These are phyloP conservation scores for Taphrina confusa DNA, from an alignment of 1,139 yeast genomes.

Conservation along the genomic window DNA sequence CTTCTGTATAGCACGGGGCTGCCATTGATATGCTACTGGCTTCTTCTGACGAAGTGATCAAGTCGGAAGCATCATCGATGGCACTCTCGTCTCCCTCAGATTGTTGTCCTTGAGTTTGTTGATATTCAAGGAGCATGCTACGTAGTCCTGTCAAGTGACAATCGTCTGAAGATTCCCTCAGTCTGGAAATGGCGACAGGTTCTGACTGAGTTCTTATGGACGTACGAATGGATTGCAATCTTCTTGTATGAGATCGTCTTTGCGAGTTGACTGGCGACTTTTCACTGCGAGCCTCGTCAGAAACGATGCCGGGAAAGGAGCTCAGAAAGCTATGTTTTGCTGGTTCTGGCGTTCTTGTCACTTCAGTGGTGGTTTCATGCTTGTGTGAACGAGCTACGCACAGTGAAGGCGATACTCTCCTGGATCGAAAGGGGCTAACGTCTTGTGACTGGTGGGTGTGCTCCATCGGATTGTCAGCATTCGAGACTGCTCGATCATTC, in stretches of 20 bases:
- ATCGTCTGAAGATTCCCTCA: not conserved
- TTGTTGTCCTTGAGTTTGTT: not conserved
- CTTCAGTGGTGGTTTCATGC: too few relatives aligned
- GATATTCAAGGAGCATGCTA: not conserved
- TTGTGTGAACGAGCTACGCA: too few relatives aligned
- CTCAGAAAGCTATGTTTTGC: too few relatives aligned
- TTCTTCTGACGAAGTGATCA: not conserved
- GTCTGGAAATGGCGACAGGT: not conserved
- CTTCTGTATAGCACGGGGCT: constrained; percentile 6
- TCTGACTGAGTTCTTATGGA: too few relatives aligned
- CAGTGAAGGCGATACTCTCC: not conserved
- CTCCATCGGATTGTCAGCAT: too few relatives aligned
- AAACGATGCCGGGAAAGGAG: not conserved
- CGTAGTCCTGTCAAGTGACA: not conserved
- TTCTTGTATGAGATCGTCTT: not conserved
- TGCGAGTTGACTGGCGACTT: constrained; percentile 2
- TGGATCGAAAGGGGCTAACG: not conserved
- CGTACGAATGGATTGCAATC: not conserved
- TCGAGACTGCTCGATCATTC: too few relatives aligned
- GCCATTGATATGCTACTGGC: not conserved
- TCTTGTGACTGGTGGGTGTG: not conserved
- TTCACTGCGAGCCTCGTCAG: constrained; percentile 1
- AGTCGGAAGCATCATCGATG: not conserved
- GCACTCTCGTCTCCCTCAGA: too few relatives aligned
- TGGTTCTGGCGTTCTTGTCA: too few relatives aligned